These are phyloP conservation scores for Apiospora malaysiana DNA, from an alignment of 2,329 filamentous ascomycete genomes.

Conservation along the genomic window DNA sequence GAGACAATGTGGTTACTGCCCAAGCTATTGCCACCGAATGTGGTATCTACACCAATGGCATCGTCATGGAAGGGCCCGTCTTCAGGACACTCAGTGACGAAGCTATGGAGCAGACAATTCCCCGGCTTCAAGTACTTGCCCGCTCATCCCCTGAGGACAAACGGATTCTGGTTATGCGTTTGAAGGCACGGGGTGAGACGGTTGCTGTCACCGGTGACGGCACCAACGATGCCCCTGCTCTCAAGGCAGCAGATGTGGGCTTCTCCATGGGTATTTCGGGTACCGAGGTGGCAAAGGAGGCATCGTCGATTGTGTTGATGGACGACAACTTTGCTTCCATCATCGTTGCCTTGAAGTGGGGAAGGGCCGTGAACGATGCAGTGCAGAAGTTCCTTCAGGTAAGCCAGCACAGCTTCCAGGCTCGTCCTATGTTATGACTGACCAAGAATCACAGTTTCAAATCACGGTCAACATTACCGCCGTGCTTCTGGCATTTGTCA, in stretches of 20 bases:
- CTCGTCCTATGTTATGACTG: not conserved
- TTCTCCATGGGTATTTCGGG: conserved; percentile 73
- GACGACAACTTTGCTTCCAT: conserved; percentile 72
- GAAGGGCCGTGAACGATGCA: conserved; percentile 71
- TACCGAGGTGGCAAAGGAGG: conserved; percentile 72
- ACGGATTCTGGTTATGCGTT: conserved; percentile 63
- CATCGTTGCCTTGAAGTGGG: conserved; percentile 71
- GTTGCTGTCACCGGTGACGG: conserved; percentile 71
- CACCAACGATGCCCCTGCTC: conserved; percentile 69
- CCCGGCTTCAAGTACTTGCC: conserved; percentile 66
- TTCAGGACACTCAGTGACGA: conserved; percentile 67
- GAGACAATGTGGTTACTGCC: conserved; percentile 74
- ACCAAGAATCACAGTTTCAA: conserved; percentile 53
- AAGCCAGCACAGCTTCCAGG: conserved; percentile 19
- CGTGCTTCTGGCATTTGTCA: conserved; percentile 68
- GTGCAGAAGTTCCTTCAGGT: conserved; percentile 72
- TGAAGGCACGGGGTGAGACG: conserved; percentile 67
- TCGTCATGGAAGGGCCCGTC: conserved; percentile 72
- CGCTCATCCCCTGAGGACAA: conserved; percentile 72
- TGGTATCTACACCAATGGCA: conserved; percentile 68
- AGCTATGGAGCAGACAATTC: conserved; percentile 64
- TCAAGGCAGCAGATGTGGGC: conserved; percentile 70
- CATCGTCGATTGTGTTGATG: conserved; percentile 70
- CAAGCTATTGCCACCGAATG: conserved; percentile 77
- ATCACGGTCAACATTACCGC: conserved; percentile 76